phyloP scores from a whole-genome alignment of 2,329 filamentous ascomycete genomes.

The Metarhizium sp. region DNA sequence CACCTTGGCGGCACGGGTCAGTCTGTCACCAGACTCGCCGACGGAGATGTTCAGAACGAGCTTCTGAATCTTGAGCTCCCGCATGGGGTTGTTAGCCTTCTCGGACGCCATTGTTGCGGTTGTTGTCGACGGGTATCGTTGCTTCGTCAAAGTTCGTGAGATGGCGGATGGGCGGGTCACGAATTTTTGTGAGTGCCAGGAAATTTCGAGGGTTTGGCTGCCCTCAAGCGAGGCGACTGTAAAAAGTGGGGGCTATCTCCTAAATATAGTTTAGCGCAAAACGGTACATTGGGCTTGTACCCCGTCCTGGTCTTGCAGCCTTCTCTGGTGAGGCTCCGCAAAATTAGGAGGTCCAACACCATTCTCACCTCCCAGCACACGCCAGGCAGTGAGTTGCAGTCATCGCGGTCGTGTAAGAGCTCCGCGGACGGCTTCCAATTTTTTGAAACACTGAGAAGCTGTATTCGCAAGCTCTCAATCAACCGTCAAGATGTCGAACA shows the following conservation, averaged over 20 bases:
- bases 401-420: constrained; percentile 29
- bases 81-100: constrained; percentile 97
- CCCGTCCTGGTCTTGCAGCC: constrained; percentile 19
- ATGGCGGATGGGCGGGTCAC: constrained; percentile 14
- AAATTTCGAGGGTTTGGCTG: constrained; percentile 32
- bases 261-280: constrained; percentile 16
- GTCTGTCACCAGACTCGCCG: constrained; percentile 99
- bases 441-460: constrained; percentile 31
- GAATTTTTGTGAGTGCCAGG: constrained; percentile 25
- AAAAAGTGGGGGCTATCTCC: constrained; percentile 7
- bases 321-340: constrained; percentile 34
- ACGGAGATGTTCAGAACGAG: constrained; percentile 99
- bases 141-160: constrained; percentile 23
- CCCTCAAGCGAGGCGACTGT: constrained; percentile 23
- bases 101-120: constrained; percentile 50
- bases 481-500: constrained; percentile 44
- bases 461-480: constrained; percentile 19
- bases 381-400: constrained; percentile 30
- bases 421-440: constrained; percentile 26
- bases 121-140: constrained; percentile 25
- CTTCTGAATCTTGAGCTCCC: constrained; percentile 99
- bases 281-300: constrained; percentile 22
- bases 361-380: constrained; percentile 31
- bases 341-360: constrained; percentile 30
- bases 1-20: constrained; percentile 99